Percentiles rank a stretch among this genome's conserved stretches.
These are phyloP conservation scores for Xerocomus tenax DNA, from an alignment of 1,284 basidiomycete genomes.

Conservation along the genomic window DNA sequence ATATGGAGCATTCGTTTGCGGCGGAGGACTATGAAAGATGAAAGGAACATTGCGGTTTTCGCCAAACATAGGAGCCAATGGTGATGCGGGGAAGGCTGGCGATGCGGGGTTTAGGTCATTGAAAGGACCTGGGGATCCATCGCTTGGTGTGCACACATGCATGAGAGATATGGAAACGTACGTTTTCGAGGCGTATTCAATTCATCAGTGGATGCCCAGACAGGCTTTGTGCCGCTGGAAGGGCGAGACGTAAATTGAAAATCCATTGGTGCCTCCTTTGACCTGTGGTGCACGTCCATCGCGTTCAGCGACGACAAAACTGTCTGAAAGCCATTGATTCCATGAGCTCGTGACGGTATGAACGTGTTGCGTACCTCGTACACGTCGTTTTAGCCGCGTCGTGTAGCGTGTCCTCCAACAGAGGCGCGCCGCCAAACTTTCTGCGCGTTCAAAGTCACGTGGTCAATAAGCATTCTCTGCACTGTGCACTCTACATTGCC, in stretches of 20 bases:
- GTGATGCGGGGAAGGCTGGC: slow-evolving; percentile 37
- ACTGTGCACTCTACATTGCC: not conserved
- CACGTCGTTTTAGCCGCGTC: slow-evolving; percentile 11
- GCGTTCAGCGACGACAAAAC: not conserved
- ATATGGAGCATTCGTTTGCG: slow-evolving; percentile 40
- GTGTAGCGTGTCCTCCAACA: slow-evolving; percentile 10
- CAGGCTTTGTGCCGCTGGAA: slow-evolving; percentile 43
- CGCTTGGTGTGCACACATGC: slow-evolving; percentile 9
- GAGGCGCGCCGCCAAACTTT: slow-evolving; percentile 13
- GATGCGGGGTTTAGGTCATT: slow-evolving; percentile 43
- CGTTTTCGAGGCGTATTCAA: slow-evolving; percentile 55
- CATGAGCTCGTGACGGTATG: not conserved
- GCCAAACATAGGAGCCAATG: slow-evolving; percentile 49
- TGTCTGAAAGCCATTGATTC: not conserved
- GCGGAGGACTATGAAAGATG: slow-evolving; percentile 51
- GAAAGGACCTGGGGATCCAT: slow-evolving; percentile 41
- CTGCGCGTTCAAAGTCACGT: slow-evolving; percentile 20
- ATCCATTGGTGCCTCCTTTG: slow-evolving; percentile 77
- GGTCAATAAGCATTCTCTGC: slow-evolving; percentile 4
- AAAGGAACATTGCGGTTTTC: slow-evolving; percentile 59
- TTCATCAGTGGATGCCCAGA: slow-evolving; percentile 47
- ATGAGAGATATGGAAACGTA: slow-evolving; percentile 35
- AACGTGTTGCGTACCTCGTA: slow-evolving; percentile 12
- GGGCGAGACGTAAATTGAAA: slow-evolving; percentile 58
- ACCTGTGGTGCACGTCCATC: slow-evolving; percentile 35